Base-by-base conservation (phyloP, 768 basidiomycete genomes). In the Phylloporus sp. region DNA sequence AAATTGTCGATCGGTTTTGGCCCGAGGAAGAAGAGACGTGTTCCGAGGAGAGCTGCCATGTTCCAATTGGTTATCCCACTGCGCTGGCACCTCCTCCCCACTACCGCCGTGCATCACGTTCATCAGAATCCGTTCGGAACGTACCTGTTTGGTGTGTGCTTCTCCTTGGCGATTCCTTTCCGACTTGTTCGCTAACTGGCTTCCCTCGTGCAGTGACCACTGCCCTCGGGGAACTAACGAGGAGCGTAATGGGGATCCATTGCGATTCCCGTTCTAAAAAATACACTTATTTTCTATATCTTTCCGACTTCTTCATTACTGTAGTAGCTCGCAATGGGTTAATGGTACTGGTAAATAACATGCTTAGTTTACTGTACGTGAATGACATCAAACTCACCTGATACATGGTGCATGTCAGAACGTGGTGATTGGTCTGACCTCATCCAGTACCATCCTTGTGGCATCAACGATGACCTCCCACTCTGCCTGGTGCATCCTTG, bases 381-480 rank as follows among this genome's bases (percentile, higher is more conserved):
- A 50, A 43, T 49, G 45, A 11, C 45, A 50, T 59, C 24, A 35
- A 45, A 44, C 59, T 20, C 27, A 56, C 64, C 41, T 51, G 38
- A 12, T 23, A 23, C 20, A 22, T 15, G 2, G 5, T 39, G 16
- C 44, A 27, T 22, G 20, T 32, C 31, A 31, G 18, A 18, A 10
- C 15, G 29, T 22, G 26, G 15, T 22, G 35, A 24, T 9, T 2
- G 67, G 72, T 35, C 67, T 72, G 26, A 76, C 65, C 54, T 81
- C 76, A 45, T 84, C 80, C 39, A 97, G 70, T 12, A 88, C 80
- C 54, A 78, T 82, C 56, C 74, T 79, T 2, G 94, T 84, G 0
- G 84, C 97, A 61, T 92, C 77, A 7, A 99, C 95, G 47, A 99
- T 93, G 50, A 93, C 82, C 56, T 86, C 81, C 77, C 95, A 95